Percentiles rank a stretch among this genome's conserved stretches.
phyloP scores from a whole-genome alignment of 2,329 filamentous ascomycete species.

The Aureobasidium sp. region DNA sequence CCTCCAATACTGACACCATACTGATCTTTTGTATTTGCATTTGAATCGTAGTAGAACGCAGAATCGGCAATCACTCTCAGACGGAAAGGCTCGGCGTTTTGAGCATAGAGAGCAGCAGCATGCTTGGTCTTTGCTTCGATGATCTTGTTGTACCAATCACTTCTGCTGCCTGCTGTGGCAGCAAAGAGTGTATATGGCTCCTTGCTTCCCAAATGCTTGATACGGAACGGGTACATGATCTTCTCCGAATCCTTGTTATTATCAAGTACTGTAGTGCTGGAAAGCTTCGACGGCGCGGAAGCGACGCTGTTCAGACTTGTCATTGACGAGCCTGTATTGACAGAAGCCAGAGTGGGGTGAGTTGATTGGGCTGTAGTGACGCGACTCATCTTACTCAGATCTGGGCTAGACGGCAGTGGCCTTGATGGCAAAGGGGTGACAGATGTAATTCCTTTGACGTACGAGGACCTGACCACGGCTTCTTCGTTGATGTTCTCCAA shows the following conservation, averaged over 20 bases:
- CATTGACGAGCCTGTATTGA: constrained; percentile 58
- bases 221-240: constrained; percentile 85
- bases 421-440: constrained; percentile 53
- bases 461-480: constrained; percentile 69
- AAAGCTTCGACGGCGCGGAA: constrained; percentile 35
- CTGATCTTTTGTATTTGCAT: constrained; percentile 36
- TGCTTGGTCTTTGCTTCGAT: constrained; percentile 92
- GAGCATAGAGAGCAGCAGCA: constrained; percentile 77
- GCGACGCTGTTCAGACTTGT: constrained; percentile 41
- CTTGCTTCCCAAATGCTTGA: constrained; percentile 83
- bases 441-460: constrained; percentile 64
- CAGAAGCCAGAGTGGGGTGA: constrained; percentile 57
- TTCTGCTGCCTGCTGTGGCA: constrained; percentile 62
- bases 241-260: constrained; percentile 62
- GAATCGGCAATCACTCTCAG: constrained; percentile 87
- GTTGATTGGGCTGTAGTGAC: constrained; percentile 32
- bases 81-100: constrained; percentile 93
- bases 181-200: constrained; percentile 91
- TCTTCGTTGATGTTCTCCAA: constrained; percentile 91
- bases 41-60: constrained; percentile 73
- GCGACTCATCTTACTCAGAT: constrained; percentile 43
- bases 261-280: constrained; percentile 44
- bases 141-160: constrained; percentile 90
- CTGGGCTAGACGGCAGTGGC: constrained; percentile 18
- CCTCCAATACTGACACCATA: constrained; percentile 39